Conservation (phyloP, 139 green algal species). For the Closterium sp. region DNA sequence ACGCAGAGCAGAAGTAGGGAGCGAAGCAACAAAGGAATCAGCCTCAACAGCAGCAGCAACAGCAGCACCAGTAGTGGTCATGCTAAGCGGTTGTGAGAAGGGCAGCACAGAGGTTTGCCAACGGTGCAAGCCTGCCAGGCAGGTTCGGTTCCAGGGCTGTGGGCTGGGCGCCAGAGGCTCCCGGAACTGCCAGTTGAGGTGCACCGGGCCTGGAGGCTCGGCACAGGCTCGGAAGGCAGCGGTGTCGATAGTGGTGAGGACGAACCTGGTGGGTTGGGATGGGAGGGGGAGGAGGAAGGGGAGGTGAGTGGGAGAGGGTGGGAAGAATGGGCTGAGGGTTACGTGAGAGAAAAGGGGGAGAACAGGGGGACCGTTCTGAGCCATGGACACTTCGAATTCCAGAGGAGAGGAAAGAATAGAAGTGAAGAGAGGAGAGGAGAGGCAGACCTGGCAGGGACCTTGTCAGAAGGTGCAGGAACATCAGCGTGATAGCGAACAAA, state of each 20-base stretch:
- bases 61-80: neutral
- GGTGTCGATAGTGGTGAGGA: constrained; percentile 70
- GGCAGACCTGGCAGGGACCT: neutral
- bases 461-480: neutral
- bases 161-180: constrained; percentile 82
- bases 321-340: neutral
- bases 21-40: neutral
- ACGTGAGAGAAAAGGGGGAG: neutral
- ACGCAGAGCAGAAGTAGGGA: neutral
- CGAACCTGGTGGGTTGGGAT: constrained; percentile 57
- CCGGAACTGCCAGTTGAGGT: constrained; percentile 92
- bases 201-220: constrained; percentile 77
- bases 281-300: constrained; percentile 62
- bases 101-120: neutral
- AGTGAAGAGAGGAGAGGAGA: neutral
- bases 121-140: neutral
- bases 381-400: neutral
- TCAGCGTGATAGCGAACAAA: constrained; percentile 81
- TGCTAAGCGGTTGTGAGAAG: neutral
- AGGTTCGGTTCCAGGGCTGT: constrained; percentile 36
- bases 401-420: neutral
- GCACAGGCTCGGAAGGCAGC: constrained; percentile 57
- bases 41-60: neutral
- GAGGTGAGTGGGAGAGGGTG: too few species aligned
- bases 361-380: too few species aligned